Percentiles rank a stretch among this genome's conserved stretches.
These are phyloP conservation scores for Candida xyloterini DNA, from an alignment of 805 yeast species.

Conservation along the genomic window DNA sequence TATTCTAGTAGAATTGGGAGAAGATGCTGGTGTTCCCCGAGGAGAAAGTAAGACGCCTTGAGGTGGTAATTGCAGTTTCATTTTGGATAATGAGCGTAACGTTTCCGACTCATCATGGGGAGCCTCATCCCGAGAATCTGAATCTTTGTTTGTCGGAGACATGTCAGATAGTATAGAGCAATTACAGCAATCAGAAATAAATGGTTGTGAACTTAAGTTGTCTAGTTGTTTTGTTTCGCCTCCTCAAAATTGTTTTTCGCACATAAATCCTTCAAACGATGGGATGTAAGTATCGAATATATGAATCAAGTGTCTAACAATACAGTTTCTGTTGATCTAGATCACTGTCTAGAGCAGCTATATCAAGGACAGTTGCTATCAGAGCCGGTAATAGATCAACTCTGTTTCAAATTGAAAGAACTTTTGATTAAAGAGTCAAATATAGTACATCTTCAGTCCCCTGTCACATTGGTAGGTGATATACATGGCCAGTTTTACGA, in stretches of 20 bases:
- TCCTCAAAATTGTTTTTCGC: constrained; percentile 14
- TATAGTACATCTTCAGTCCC: constrained; percentile 78
- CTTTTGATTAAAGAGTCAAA: constrained; percentile 77
- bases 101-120: constrained; percentile 12
- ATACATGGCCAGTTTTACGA: constrained; percentile 98
- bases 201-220: background rate
- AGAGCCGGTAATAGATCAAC: constrained; percentile 63
- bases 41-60: constrained; percentile 31
- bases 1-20: constrained; percentile 23
- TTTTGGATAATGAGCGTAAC: constrained; percentile 15
- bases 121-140: background rate
- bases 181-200: background rate
- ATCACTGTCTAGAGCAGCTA: constrained; percentile 65
- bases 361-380: constrained; percentile 66
- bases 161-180: background rate
- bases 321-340: constrained; percentile 47
- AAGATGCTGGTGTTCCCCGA: constrained; percentile 30
- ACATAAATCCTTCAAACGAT: constrained; percentile 5
- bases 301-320: background rate
- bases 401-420: constrained; percentile 81
- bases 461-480: constrained; percentile 95
- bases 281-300: constrained; percentile 6
- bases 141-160: constrained; percentile 6
- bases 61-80: constrained; percentile 22
- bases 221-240: constrained; percentile 8